Evolutionary conservation across 768 basidiomycete species (phyloP), one percentile per base, ranked within the genome.

Genomic region (Sporobolomyces roseus): DNA sequence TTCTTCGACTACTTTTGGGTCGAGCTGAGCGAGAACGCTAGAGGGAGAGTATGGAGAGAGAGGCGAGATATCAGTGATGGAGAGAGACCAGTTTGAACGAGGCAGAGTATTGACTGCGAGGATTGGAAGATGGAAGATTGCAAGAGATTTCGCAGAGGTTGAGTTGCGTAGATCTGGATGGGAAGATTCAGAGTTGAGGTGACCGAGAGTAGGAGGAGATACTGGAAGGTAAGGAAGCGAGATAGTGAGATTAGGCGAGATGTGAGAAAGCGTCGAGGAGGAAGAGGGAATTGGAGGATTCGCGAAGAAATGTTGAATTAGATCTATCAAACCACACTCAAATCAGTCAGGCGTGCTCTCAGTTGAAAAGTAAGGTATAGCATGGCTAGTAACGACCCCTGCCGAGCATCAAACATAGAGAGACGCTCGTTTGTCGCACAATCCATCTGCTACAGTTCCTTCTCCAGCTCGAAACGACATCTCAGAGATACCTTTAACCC

Each of bases 71-170:
- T n/a, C 21, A 27, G 3, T 25, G 19, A 58, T 58, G 3, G 5
- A 3, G 38, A 45, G 13, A 16, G n/a, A 43, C 56, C 56, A 58
- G 13, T 38, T 9, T 10, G 56, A 58, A 30, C 56, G 56, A 41
- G 56, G 56, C 12, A 58, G 56, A 23, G 56, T 30, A n/a, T 43
- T 32, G 56, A 58, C 17, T n/a, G n/a, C n/a, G 4, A 27, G 25
- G 13, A 58, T 16, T 14, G 41, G 16, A 30, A 45, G 4, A 23
- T 58, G 56, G 30, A 43, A 58, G 4, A 58, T 14, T 6, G 56
- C 56, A 41, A 58, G 56, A 43, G 56, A 43, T 23, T 45, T 58
- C 27, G 56, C 56, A 9, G 56, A 58, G 13, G 29, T 43, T 16
- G 56, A 45, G 3, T 17, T 10, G 4, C 29, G 29, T 10, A 36